phyloP scores from a whole-genome alignment of 345 rosid genomes.

The Xanthoceras sorbifolium region DNA sequence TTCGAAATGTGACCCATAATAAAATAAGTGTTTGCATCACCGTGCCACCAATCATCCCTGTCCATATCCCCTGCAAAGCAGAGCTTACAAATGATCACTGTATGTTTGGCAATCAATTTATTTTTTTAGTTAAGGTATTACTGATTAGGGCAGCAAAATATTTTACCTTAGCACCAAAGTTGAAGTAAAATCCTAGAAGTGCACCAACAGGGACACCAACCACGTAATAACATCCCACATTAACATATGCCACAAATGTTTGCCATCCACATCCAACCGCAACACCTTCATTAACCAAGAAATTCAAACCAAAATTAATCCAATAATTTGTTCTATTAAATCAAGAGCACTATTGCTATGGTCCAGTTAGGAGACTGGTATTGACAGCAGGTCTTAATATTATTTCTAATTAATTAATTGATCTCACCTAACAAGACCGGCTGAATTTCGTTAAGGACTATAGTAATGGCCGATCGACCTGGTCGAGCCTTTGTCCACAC shows the following conservation, averaged over 20 bases:
- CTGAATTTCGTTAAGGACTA: constrained; percentile 75
- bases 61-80: constrained; percentile 61
- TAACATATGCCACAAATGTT: constrained; percentile 69
- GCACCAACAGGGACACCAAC: constrained; percentile 67
- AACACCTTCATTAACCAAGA: constrained; percentile 59
- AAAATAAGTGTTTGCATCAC: constrained; percentile 60
- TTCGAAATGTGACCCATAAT: constrained; percentile 57
- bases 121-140: too few relatives aligned
- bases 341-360: too few relatives aligned
- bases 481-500: too few relatives aligned
- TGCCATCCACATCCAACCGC: constrained; percentile 95
- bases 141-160: background rate
- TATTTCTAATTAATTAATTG: too few relatives aligned
- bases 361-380: too few relatives aligned
- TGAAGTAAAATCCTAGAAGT: constrained; percentile 63
- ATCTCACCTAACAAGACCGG: constrained; percentile 82
- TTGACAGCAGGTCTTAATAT: too few relatives aligned
- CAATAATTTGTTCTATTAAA: too few relatives aligned
- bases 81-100: background rate
- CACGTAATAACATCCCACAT: constrained; percentile 68
- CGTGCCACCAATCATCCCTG: constrained; percentile 73
- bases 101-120: too few relatives aligned
- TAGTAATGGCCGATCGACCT: too few relatives aligned
- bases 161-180: constrained; percentile 66
- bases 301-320: too few relatives aligned